These are phyloP conservation scores for Melampsora americana DNA, from an alignment of 1,284 basidiomycete genomes.

Conservation along the genomic window DNA sequence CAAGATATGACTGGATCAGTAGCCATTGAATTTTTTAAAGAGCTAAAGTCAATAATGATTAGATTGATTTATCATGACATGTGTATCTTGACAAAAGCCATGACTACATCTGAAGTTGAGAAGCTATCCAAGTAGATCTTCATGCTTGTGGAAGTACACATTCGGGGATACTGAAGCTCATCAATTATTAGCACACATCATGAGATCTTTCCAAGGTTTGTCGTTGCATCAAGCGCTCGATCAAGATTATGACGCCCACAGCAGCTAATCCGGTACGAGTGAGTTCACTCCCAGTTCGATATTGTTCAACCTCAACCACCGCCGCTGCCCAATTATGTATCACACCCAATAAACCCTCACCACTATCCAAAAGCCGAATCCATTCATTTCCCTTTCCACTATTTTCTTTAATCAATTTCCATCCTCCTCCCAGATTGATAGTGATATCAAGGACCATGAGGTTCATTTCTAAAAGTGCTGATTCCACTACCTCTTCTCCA, in stretches of 20 bases:
- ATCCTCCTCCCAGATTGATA: background rate
- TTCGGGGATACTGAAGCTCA: too few relatives aligned
- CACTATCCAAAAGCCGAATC: background rate
- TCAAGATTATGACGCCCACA: background rate
- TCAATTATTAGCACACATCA: too few relatives aligned
- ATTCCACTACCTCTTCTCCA: slow-evolving; percentile 1
- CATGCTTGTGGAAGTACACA: too few relatives aligned
- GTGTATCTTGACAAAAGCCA: too few relatives aligned
- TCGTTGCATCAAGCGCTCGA: background rate
- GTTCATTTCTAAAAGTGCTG: background rate
- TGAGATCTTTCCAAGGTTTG: too few relatives aligned
- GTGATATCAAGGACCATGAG: slow-evolving; percentile 2
- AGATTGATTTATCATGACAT: too few relatives aligned
- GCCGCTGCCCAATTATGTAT: slow-evolving; percentile 2
- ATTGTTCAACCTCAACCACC: background rate
- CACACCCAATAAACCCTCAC: background rate
- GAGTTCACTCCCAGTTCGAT: background rate
- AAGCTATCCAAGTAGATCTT: too few relatives aligned
- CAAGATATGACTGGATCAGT: too few relatives aligned
- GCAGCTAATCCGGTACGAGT: slow-evolving; percentile 4
- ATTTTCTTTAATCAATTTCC: background rate
- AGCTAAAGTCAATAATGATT: too few relatives aligned
- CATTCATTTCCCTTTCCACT: background rate
- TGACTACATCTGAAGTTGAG: too few relatives aligned
- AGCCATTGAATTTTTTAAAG: too few relatives aligned